Evolutionary conservation across 1,139 yeast genomes (phyloP), one percentile per base, ranked within the genome.

Genomic region (Candida pseudoviswanathii): DNA sequence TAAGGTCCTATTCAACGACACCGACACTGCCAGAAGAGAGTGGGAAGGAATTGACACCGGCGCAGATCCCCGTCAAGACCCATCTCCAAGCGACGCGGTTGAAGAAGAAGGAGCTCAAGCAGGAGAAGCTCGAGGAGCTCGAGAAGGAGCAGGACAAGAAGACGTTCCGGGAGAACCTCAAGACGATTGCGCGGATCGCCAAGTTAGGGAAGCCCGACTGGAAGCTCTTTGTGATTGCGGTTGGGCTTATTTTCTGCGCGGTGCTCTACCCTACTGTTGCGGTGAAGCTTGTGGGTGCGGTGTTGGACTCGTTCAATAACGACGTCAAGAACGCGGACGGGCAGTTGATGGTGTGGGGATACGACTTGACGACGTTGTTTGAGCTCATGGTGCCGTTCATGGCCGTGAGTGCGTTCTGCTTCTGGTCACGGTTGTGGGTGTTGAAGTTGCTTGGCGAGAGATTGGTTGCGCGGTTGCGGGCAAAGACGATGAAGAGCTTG

Each of bases 351-450:
- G 74, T 76, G 34, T 76, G 80, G 80, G 81, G 80, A 1, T 74
- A 72, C 54, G 73, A 72, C 49, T 73, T 73, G 48, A 63, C 73
- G 22, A 75, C 76, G 1, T 68, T 76, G 1, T 75, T 76, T 52
- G 64, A 64, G 6, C 60, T 72, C 30, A 76, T 76, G 81, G 71
- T 75, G 3, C 81, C 81, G 6, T 76, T 75, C 50, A 73, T 76
- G 78, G 64, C 65, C 38, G 64, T 68, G 2, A 69, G 76, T 63
- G 80, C 81, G 8, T 64, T 67, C 21, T 76, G 81, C 54, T 76
- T 75, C 57, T 76, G 81, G 81, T 80, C 81, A 30, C 62, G 81
- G 51, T 73, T 73, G 46, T 75, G 80, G 80, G 73, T 76, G 5
- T 67, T 76, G 55, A 76, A 76, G 53, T 58, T 75, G 36, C 58